A percentile compares a stretch with the other conserved stretches of the same genome.
These are phyloP conservation scores for Corylus americana DNA, from an alignment of 306 rosid species.

Conservation along the genomic window DNA sequence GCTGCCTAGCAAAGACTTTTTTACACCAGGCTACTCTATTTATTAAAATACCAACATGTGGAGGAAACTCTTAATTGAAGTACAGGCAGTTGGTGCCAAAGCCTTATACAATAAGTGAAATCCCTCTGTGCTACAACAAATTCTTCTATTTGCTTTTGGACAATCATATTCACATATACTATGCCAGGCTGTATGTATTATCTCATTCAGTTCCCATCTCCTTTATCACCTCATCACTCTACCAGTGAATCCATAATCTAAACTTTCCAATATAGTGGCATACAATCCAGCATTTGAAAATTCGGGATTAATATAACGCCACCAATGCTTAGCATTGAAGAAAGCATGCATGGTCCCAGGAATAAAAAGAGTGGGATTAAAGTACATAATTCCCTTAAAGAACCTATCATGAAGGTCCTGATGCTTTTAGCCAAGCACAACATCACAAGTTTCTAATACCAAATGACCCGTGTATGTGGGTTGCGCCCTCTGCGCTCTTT, in stretches of 20 bases:
- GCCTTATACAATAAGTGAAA: conserved; percentile 5
- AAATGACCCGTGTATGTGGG: neutral
- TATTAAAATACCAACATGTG: neutral
- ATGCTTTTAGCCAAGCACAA: conserved; percentile 1
- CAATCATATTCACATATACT: neutral
- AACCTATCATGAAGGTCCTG: neutral
- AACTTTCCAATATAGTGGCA: neutral
- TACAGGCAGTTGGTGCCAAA: neutral
- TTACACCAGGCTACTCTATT: neutral
- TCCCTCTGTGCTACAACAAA: neutral
- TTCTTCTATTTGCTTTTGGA: neutral
- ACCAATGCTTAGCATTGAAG: neutral
- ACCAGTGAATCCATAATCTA: neutral
- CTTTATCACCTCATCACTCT: neutral
- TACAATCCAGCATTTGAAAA: neutral
- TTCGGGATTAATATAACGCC: neutral
- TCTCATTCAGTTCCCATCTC: neutral
- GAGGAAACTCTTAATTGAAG: conserved; percentile 22
- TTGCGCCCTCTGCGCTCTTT: too few species aligned
- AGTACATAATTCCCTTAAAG: neutral
- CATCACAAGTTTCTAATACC: neutral
- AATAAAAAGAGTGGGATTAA: neutral
- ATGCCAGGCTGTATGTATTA: neutral
- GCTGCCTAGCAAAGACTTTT: neutral
- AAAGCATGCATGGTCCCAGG: neutral